Base-by-base conservation (phyloP, 1,139 yeast species). In the Hemisphaericaspora subhashii region DNA sequence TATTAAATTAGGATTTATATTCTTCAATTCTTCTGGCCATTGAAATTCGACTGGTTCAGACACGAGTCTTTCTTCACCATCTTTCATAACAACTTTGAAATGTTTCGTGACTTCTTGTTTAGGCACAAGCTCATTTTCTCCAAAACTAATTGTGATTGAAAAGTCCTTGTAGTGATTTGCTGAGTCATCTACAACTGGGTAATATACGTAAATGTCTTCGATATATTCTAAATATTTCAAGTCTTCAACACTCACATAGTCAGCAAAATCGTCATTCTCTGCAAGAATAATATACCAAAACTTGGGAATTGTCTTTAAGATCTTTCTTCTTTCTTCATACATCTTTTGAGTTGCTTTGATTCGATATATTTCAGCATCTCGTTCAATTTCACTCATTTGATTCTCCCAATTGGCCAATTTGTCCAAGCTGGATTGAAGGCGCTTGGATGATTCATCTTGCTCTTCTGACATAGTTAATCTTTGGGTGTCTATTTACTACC, bases 261-360 rank as follows among this genome's bases (percentile, higher is more conserved):
- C 90, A 18, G 85, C 81, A 56, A 85, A 83, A 50, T 84, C 89
- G 31, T 82, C 83, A 55, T 83, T 85, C 54, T 83, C 86, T 0
- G 88, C 85, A 15, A 85, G 61, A 0, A 83, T 87, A 41, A 83
- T 75, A 57, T 81, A 83, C 94, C 94, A 85, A 55, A 85, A 83
- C 46, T 77, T 78, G 1, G 86, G 86, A 33, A 85, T 76, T 4
- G 65, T 54, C 8, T 51, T 42, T 17, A 79, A 63, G 18, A 73
- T 63, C 8, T 52, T 54, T 33, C 83, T 66, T 51, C 94, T 64
- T 39, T 69, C 60, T 8, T 52, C 56, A 54, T 75, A 83, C 12
- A 82, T 66, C 17, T 72, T 66, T 43, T 72, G 74, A 9, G 84
- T 72, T 31, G 69, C 63, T 39, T 64, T 63, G 36, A 82, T 61